A percentile compares a stretch with the other conserved stretches of the same genome.
Evolutionary conservation across 805 yeast genomes (phyloP).

Genomic region (Spathaspora arborariae): DNA sequence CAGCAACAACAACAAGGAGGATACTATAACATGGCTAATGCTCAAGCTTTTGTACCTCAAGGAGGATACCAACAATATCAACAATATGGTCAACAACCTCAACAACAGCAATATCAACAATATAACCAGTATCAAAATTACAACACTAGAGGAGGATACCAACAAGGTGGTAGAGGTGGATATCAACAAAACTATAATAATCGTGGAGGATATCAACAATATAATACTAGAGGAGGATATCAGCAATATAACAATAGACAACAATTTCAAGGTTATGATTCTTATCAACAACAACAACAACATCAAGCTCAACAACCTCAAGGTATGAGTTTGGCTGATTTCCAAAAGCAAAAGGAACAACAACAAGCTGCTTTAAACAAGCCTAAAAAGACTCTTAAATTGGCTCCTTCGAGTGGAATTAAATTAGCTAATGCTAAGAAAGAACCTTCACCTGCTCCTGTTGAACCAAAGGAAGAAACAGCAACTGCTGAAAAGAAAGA

Average conservation of each 20-base stretch:
- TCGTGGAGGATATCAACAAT: slow-evolving; percentile 23
- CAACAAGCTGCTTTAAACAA: slow-evolving; percentile 38
- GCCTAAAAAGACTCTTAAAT: slow-evolving; percentile 65
- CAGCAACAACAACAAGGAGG: slow-evolving; percentile 13
- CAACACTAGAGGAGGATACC: slow-evolving; percentile 19
- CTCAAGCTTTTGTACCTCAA: slow-evolving; percentile 48
- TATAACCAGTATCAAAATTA: slow-evolving; percentile 9
- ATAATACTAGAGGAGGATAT: slow-evolving; percentile 20
- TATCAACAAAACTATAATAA: slow-evolving; percentile 13
- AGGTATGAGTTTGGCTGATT: slow-evolving; percentile 75
- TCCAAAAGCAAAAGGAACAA: slow-evolving; percentile 62
- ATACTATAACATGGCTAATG: slow-evolving; percentile 50
- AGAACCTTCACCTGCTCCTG: slow-evolving; percentile 18
- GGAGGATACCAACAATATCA: slow-evolving; percentile 10
- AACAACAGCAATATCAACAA: slow-evolving; percentile 11
- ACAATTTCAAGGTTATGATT: slow-evolving; percentile 16
- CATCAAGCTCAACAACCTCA: slow-evolving; percentile 17
- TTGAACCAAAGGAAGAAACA: slow-evolving; percentile 18
- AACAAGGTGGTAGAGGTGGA: slow-evolving; percentile 11
- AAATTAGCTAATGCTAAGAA: slow-evolving; percentile 49
- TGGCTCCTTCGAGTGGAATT: slow-evolving; percentile 62
- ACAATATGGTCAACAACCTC: slow-evolving; percentile 6
- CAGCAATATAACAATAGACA: slow-evolving; percentile 16
- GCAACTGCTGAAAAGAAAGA: slow-evolving; percentile 11
- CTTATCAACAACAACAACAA: slow-evolving; percentile 14